Evolutionary conservation across 2,329 filamentous ascomycete genomes (phyloP).

Genomic region (Colletotrichum horii): DNA sequence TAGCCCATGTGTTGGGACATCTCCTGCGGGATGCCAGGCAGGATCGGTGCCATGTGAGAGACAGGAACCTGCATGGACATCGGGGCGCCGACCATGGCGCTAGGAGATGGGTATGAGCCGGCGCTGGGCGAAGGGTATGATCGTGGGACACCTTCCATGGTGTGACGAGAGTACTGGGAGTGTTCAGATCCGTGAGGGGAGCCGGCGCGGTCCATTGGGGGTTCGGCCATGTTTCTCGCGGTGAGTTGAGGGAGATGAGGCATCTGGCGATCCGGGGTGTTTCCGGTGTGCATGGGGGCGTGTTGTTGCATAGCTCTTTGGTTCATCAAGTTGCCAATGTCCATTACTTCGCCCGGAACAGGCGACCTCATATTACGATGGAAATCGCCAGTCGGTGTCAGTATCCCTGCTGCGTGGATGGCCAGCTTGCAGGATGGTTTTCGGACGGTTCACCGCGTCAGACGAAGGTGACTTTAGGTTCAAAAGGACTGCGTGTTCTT

Average conservation of each 20-base stretch:
- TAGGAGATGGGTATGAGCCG: slow-evolving; percentile 56
- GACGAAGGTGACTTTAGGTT: slow-evolving; percentile 20
- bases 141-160: slow-evolving; percentile 49
- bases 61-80: slow-evolving; percentile 48
- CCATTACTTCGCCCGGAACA: slow-evolving; percentile 55
- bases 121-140: slow-evolving; percentile 59
- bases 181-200: slow-evolving; percentile 66
- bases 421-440: slow-evolving; percentile 15
- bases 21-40: slow-evolving; percentile 43
- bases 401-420: slow-evolving; percentile 14
- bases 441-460: slow-evolving; percentile 12
- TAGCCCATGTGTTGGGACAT: slow-evolving; percentile 30
- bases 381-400: slow-evolving; percentile 5
- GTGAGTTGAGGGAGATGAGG: slow-evolving; percentile 30
- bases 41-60: slow-evolving; percentile 38
- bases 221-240: slow-evolving; percentile 25
- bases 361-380: slow-evolving; percentile 44
- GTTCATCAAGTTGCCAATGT: slow-evolving; percentile 59
- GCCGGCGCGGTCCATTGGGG: slow-evolving; percentile 56
- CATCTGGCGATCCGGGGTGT: slow-evolving; percentile 28
- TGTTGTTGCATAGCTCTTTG: slow-evolving; percentile 44
- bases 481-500: slow-evolving; percentile 2
- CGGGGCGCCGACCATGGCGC: slow-evolving; percentile 47
- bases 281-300: slow-evolving; percentile 24
- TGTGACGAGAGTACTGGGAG: slow-evolving; percentile 57